Base-by-base conservation (phyloP, 768 basidiomycete genomes). In the Daedaleopsis sinensis region DNA sequence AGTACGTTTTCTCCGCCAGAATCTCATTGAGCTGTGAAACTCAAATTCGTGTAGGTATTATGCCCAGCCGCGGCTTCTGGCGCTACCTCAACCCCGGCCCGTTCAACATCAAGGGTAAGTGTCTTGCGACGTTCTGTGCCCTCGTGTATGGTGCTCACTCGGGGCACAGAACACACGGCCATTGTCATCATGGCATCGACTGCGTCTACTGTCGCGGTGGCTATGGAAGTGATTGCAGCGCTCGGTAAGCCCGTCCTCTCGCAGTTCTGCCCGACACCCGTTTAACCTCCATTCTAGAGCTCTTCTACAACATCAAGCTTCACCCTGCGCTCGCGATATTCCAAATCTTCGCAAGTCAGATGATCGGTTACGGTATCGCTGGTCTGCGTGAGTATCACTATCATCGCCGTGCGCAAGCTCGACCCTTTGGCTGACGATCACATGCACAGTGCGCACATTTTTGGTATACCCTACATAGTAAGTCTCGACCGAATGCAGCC, bases 101-200 rank as follows among this genome's bases (percentile, higher is more conserved):
- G 21, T 87, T 87, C 76, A 87, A 86, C 77, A 77, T 72, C 70
- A 83, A 83, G 63, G 72, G 80, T 78, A 36, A 48, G 70, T 36
- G 24, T 2, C 9, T 39, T 1, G 42, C 18, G 27, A 52, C 24
- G 42, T 42, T 18, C 11, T 37, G 38, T 3, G 3, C 27, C 43
- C 21, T 12, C 23, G 39, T 23, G 21, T 32, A 37, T 52, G 38
- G 18, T 27, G 78, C 15, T 27, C 8, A 35, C 15, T 24, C 21
- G 12, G 21, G 32, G 19, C 19, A 3, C 68, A 66, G 86, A 88
- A 65, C 85, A 88, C 65, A 84, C 85, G 9, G 81, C 81, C 16
- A 86, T 88, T 52, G 84, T 84, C 3, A 84, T 86, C 39, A 84
- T 87, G 70, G 72, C 85, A 1, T 81, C 83, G 19, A 87, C 86